A percentile compares a stretch with the other conserved stretches of the same genome.
phyloP scores from a whole-genome alignment of 192 early-diverging fungal genomes.

The Phycomyces nitens region DNA sequence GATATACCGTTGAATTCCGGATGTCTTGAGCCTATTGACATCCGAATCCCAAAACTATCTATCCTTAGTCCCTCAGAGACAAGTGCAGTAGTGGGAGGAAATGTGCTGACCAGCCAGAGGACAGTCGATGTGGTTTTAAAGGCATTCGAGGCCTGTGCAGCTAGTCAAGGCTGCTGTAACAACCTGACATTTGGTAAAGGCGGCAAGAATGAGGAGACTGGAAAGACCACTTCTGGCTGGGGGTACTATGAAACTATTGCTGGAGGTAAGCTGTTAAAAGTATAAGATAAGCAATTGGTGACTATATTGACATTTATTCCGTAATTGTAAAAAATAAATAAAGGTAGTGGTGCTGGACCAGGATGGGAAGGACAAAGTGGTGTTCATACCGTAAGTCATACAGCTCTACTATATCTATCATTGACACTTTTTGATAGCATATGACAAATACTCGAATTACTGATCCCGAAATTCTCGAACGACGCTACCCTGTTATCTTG shows the following conservation, averaged over 20 bases:
- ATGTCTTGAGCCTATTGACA: conserved; percentile 78
- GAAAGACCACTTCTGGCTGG: conserved; percentile 66
- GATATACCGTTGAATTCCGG: conserved; percentile 97
- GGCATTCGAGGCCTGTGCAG: conserved; percentile 86
- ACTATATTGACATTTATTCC: conserved; percentile 6
- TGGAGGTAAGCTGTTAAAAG: conserved; percentile 29
- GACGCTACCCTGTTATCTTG: conserved; percentile 86
- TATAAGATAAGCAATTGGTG: not conserved
- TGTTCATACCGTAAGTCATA: conserved; percentile 35
- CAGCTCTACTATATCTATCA: conserved; percentile 1
- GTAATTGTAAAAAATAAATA: not conserved
- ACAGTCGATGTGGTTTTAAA: conserved; percentile 89
- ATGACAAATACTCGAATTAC: conserved; percentile 99
- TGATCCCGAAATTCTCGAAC: conserved; percentile 93
- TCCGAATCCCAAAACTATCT: conserved; percentile 77
- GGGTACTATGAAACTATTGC: conserved; percentile 98
- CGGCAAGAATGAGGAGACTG: conserved; percentile 48
- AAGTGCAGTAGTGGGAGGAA: conserved; percentile 96
- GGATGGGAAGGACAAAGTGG: conserved; percentile 81
- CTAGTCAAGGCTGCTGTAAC: conserved; percentile 93
- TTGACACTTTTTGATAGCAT: conserved; percentile 44
- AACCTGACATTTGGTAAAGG: conserved; percentile 93
- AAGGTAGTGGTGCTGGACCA: conserved; percentile 81
- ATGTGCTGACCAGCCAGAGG: conserved; percentile 92
- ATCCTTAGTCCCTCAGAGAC: conserved; percentile 75